Evolutionary conservation across 106 monocot species (phyloP).

Genomic region (Hemerocallis citrina): DNA sequence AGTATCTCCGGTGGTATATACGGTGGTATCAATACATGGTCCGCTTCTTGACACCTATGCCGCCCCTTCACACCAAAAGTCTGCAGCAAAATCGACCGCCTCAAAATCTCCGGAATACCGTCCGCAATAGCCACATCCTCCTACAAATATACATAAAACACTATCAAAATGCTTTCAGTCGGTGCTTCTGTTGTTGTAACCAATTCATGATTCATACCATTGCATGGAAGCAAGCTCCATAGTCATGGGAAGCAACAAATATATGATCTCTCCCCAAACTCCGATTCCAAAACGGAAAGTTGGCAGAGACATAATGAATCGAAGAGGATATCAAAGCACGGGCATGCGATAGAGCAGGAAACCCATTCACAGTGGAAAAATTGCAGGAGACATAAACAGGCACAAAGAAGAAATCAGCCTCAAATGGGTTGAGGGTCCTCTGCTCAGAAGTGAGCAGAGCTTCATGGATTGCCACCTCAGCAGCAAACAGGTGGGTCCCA

Average conservation of each 20-base stretch:
- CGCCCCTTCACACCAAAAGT: conserved; percentile 56
- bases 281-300: conserved; percentile 76
- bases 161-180: too few species aligned
- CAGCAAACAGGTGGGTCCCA: conserved; percentile 69
- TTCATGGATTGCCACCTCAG: conserved; percentile 86
- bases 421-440: conserved; percentile 28
- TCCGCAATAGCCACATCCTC: conserved; percentile 66
- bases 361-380: conserved; percentile 74
- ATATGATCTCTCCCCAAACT: conserved; percentile 72
- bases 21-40: conserved; percentile 85
- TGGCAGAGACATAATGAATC: conserved; percentile 30
- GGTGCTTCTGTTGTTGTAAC: too few species aligned
- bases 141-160: conserved; percentile 4
- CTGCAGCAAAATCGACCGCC: conserved; percentile 59
- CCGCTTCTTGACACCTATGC: conserved; percentile 73
- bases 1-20: conserved; percentile 40
- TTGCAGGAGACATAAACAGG: conserved; percentile 98
- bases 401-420: conserved; percentile 81
- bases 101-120: conserved; percentile 72
- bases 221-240: conserved; percentile 92
- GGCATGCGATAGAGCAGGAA: conserved; percentile 72
- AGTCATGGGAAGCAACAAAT: conserved; percentile 94
- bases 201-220: conserved; percentile 26
- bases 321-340: conserved; percentile 48
- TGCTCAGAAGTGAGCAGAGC: conserved; percentile 34